Conservation (phyloP, 2,329 filamentous ascomycete species). For the Aspergillus floridensis region DNA sequence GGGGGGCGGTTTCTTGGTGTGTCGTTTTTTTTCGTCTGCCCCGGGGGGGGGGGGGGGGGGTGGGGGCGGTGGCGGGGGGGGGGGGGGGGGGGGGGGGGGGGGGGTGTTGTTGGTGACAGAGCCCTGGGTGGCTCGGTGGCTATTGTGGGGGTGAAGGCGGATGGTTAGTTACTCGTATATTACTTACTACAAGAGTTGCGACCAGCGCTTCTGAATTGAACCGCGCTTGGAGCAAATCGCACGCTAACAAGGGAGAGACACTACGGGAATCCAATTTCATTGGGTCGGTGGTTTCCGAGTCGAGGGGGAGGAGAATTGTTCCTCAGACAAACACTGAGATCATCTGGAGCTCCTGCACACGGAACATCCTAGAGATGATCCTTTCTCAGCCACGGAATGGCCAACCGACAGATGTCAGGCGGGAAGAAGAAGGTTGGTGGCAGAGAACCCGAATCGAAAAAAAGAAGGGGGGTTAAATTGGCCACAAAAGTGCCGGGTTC, state of each 20-base stretch:
- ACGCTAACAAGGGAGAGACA: neutral
- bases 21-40: too few relatives aligned
- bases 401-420: neutral
- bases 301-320: neutral
- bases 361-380: neutral
- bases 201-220: too few relatives aligned
- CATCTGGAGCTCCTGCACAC: neutral
- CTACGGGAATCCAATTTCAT: neutral
- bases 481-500: neutral
- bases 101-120: neutral
- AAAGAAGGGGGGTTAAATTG: neutral
- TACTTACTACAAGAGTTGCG: too few relatives aligned
- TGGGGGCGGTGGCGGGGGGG: neutral
- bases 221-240: too few relatives aligned
- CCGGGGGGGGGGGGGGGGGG: too few relatives aligned
- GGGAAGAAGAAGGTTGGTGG: neutral
- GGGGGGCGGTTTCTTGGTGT: too few relatives aligned
- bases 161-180: too few relatives aligned
- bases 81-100: too few relatives aligned
- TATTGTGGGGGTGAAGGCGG: neutral
- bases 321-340: neutral
- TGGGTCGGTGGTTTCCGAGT: neutral
- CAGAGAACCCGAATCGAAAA: neutral
- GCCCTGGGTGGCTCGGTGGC: neutral
- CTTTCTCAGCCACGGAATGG: neutral